These are phyloP conservation scores for Cucumis variabilis DNA, from an alignment of 331 rosid species.

Conservation along the genomic window DNA sequence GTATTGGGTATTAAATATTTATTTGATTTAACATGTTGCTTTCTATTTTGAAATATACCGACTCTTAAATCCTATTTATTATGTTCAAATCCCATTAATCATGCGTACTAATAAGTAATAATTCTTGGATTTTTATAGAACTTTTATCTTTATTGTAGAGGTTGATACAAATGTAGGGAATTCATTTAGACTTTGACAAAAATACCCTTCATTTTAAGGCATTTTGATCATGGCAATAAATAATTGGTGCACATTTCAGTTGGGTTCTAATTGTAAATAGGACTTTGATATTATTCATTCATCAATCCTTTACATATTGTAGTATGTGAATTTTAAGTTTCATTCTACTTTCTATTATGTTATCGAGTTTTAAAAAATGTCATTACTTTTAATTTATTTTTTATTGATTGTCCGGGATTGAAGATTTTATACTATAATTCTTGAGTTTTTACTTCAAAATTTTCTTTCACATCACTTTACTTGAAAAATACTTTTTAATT, in stretches of 20 bases:
- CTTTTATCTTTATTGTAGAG: not conserved
- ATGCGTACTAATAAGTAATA: not conserved
- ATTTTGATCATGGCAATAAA: not conserved
- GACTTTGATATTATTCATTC: not conserved
- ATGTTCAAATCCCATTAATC: not conserved
- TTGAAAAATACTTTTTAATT: too few species aligned
- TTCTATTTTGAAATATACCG: not conserved
- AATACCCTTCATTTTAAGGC: not conserved
- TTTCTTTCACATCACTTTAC: too few species aligned
- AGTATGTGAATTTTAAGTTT: too few species aligned
- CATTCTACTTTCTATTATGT: too few species aligned
- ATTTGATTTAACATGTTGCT: not conserved
- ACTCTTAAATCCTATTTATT: not conserved
- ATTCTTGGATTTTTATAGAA: not conserved
- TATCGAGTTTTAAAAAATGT: too few species aligned
- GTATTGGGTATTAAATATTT: not conserved
- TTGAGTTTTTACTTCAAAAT: too few species aligned
- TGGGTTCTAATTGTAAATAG: not conserved
- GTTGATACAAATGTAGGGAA: not conserved
- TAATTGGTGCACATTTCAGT: not conserved
- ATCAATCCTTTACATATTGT: too few species aligned
- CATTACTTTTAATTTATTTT: too few species aligned
- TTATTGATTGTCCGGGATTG: too few species aligned
- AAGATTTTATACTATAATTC: too few species aligned
- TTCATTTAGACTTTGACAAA: not conserved